phyloP scores from a whole-genome alignment of 1,284 basidiomycete genomes.

The Rhodofomes roseus region DNA sequence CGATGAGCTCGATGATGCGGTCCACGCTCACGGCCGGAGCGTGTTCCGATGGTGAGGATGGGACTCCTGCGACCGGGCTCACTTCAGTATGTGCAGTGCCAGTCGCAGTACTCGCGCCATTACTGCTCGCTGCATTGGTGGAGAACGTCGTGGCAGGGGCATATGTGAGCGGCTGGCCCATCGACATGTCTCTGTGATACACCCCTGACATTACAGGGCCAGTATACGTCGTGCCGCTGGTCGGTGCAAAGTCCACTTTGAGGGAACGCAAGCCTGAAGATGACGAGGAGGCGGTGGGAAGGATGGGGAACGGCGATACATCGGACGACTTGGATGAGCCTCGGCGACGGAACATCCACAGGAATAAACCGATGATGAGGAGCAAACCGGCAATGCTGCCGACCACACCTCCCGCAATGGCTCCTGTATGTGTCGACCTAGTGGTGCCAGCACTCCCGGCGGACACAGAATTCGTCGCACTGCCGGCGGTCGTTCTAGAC shows the following conservation, averaged over 20 bases:
- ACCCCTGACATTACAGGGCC: background rate
- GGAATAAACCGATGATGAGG: constrained; percentile 8
- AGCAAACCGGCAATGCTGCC: constrained; percentile 6
- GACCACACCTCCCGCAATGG: constrained; percentile 10
- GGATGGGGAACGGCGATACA: background rate
- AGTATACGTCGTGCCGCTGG: background rate
- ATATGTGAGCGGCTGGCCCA: background rate
- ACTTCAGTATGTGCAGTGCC: too few species aligned
- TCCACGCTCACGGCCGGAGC: constrained; percentile 11
- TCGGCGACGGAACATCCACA: constrained; percentile 4
- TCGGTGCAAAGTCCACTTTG: background rate
- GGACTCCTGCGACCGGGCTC: too few species aligned
- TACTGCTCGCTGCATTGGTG: background rate
- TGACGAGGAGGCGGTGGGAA: background rate
- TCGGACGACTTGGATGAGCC: background rate
- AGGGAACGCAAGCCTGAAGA: background rate
- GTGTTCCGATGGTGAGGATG: too few species aligned
- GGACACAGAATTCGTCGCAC: too few species aligned
- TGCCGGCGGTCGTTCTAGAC: too few species aligned
- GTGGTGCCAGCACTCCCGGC: too few species aligned
- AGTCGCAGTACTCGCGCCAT: background rate
- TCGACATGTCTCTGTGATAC: background rate
- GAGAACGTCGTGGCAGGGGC: background rate
- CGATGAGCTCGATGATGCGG: constrained; percentile 22
- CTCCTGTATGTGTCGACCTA: constrained; percentile 8